phyloP scores from a whole-genome alignment of 768 basidiomycete genomes.

The Rubroboletus satanas region DNA sequence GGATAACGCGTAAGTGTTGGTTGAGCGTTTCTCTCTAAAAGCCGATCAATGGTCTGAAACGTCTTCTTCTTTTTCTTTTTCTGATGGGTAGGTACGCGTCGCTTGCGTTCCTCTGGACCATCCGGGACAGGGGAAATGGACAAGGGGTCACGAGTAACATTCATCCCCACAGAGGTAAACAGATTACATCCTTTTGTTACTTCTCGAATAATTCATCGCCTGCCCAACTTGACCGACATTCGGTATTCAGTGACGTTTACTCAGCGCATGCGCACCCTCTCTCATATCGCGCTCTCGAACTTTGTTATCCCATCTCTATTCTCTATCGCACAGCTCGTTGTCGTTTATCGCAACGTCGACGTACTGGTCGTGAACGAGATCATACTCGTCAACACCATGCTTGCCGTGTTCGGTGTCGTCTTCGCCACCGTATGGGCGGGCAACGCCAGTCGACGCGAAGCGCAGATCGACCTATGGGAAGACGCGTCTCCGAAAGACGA shows the following conservation, averaged over 20 bases:
- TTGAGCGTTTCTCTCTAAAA: background rate
- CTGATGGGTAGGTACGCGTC: constrained; percentile 22
- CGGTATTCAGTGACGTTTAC: constrained; percentile 16
- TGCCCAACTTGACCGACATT: background rate
- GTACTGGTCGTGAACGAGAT: constrained; percentile 23
- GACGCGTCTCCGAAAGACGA: background rate
- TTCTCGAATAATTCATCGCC: background rate
- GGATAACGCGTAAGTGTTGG: constrained; percentile 26
- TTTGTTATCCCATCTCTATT: constrained; percentile 32
- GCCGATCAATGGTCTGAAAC: background rate
- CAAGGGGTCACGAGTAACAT: constrained; percentile 20
- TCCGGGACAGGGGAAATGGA: constrained; percentile 11
- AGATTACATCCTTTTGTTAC: background rate
- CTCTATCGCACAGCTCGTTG: constrained; percentile 28
- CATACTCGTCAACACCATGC: constrained; percentile 27
- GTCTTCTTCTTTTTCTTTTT: background rate
- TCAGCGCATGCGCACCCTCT: constrained; percentile 24
- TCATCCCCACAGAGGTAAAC: constrained; percentile 8
- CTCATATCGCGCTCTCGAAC: constrained; percentile 31
- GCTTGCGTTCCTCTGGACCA: constrained; percentile 26
- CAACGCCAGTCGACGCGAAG: constrained; percentile 2
- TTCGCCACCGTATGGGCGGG: constrained; percentile 33
- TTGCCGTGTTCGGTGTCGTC: constrained; percentile 32
- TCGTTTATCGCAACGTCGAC: constrained; percentile 28
- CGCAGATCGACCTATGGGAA: background rate